Evolutionary conservation across 225 moss, liverwort and hornwort genomes (phyloP).

Genomic region (Takakia lepidozioides): DNA sequence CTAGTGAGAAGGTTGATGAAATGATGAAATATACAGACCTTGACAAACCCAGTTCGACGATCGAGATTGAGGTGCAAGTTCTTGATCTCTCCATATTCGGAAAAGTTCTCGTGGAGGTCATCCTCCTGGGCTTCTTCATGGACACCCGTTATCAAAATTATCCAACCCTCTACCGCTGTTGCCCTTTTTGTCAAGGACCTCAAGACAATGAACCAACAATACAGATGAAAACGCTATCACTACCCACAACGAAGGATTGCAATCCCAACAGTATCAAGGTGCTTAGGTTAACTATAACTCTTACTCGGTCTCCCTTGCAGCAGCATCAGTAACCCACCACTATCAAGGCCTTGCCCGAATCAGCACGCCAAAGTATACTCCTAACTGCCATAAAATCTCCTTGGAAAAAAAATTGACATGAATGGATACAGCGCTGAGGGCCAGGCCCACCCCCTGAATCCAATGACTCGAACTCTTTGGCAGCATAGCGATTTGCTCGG

Average conservation of each 20-base stretch:
- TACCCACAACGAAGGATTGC: no score
- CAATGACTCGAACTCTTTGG: conserved; percentile 83
- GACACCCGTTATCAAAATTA: conserved; percentile 89
- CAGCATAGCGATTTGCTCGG: conserved; percentile 72
- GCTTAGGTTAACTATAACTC: no score
- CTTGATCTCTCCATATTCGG: conserved; percentile 82
- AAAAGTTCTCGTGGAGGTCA: conserved; percentile 84
- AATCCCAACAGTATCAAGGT: no score
- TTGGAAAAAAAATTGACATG: neutral
- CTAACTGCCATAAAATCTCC: neutral
- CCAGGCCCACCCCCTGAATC: conserved; percentile 95
- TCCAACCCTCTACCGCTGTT: conserved; percentile 96
- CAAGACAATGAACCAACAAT: no score
- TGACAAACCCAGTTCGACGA: conserved; percentile 59
- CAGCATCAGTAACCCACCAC: no score
- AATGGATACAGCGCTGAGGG: conserved; percentile 90
- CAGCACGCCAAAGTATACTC: no score
- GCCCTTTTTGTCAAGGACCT: conserved; percentile 21
- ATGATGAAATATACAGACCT: conserved; percentile 16
- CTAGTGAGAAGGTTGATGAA: no score
- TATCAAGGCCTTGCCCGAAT: no score
- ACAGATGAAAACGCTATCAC: no score
- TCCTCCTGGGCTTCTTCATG: conserved; percentile 99
- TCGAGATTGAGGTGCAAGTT: conserved; percentile 65
- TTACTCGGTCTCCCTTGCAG: no score